These are phyloP conservation scores for Cenchrus fungigraminus DNA, from an alignment of 176 grass and related monocot species.

Conservation along the genomic window DNA sequence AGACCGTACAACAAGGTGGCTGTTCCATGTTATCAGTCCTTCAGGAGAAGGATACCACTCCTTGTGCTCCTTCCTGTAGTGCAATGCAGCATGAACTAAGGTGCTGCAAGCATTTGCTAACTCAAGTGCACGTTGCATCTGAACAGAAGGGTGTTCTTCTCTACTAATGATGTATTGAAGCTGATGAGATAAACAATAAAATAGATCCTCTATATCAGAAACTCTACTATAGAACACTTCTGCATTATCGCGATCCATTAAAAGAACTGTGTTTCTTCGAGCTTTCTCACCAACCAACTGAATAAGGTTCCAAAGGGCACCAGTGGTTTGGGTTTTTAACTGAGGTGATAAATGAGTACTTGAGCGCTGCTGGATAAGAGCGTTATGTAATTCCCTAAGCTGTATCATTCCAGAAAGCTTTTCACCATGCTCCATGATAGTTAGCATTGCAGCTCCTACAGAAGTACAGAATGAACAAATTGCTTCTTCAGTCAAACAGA, in stretches of 20 bases:
- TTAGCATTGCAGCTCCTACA: conserved; percentile 79
- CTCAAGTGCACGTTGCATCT: conserved; percentile 75
- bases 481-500: conserved; percentile 18
- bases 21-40: conserved; percentile 90
- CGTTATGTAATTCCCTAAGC: conserved; percentile 88
- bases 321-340: conserved; percentile 51
- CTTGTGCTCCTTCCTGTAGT: conserved; percentile 68
- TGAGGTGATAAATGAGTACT: conserved; percentile 51
- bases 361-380: conserved; percentile 63
- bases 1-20: conserved; percentile 71
- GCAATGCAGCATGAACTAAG: conserved; percentile 67
- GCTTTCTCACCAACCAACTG: conserved; percentile 96
- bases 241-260: conserved; percentile 98
- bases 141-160: conserved; percentile 63
- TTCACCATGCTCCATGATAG: conserved; percentile 97
- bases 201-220: conserved; percentile 88
- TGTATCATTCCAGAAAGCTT: conserved; percentile 92
- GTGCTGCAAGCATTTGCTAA: conserved; percentile 76
- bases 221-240: conserved; percentile 99
- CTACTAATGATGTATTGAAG: conserved; percentile 74
- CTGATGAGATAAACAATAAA: conserved; percentile 84
- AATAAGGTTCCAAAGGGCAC: conserved; percentile 91
- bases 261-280: conserved; percentile 86
- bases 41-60: conserved; percentile 96
- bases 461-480: conserved; percentile 43